Evolutionary conservation across 805 yeast genomes (phyloP).

Genomic region (Saccharomycopsis capsularis): DNA sequence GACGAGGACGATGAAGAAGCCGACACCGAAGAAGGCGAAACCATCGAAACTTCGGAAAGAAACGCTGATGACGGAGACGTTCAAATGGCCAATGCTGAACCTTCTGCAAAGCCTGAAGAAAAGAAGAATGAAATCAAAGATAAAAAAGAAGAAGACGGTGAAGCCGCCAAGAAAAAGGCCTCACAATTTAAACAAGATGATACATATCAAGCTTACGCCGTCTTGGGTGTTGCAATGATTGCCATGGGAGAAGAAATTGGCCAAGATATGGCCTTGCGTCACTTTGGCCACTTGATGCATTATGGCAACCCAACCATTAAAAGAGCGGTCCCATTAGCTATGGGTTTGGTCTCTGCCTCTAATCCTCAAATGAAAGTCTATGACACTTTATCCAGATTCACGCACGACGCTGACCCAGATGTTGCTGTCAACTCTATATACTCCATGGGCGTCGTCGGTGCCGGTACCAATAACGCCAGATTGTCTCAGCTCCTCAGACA

Average conservation of each 20-base stretch:
- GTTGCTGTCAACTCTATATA: slow-evolving; percentile 93
- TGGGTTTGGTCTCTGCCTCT: slow-evolving; percentile 89
- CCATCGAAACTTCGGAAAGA: slow-evolving; percentile 30
- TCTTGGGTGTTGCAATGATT: slow-evolving; percentile 86
- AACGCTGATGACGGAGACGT: slow-evolving; percentile 29
- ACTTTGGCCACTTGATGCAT: slow-evolving; percentile 95
- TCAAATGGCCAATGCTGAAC: slow-evolving; percentile 20
- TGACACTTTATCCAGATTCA: slow-evolving; percentile 90
- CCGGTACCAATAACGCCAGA: slow-evolving; percentile 98
- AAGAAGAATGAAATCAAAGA: slow-evolving; percentile 24
- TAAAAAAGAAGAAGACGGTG: slow-evolving; percentile 16
- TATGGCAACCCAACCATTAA: slow-evolving; percentile 89
- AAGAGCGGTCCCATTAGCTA: slow-evolving; percentile 95
- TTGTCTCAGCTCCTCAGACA: slow-evolving; percentile 93
- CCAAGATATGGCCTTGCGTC: slow-evolving; percentile 94
- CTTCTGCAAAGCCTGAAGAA: slow-evolving; percentile 21
- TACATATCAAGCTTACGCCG: slow-evolving; percentile 78
- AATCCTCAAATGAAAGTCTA: slow-evolving; percentile 96
- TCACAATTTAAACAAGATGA: slow-evolving; percentile 34
- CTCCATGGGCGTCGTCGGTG: slow-evolving; percentile 96
- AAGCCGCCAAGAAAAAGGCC: slow-evolving; percentile 18
- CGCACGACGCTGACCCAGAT: slow-evolving; percentile 91
- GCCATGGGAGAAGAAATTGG: slow-evolving; percentile 99
- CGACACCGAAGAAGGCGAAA: slow-evolving; percentile 28
- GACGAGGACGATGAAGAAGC: slow-evolving; percentile 26